Conservation (phyloP, 2,329 filamentous ascomycete genomes). For the Polychaeton citri region DNA sequence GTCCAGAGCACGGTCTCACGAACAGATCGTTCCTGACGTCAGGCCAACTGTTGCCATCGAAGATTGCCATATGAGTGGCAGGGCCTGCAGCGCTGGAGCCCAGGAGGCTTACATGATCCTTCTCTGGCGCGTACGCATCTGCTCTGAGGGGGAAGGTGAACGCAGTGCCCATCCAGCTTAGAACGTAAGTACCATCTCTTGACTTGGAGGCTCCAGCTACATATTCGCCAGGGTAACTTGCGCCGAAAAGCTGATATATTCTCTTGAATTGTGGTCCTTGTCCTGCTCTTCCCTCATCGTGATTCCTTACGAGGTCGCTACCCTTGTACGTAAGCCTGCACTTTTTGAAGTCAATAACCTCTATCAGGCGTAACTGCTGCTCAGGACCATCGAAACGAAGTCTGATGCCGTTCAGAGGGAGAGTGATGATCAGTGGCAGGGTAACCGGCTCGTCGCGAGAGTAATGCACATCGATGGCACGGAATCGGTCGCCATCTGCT, state of each 20-base stretch:
- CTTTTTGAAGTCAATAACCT: conserved; percentile 81
- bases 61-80: conserved; percentile 80
- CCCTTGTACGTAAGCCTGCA: conserved; percentile 71
- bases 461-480: conserved; percentile 70
- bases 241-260: conserved; percentile 85
- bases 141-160: conserved; percentile 75
- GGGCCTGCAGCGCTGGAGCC: conserved; percentile 64
- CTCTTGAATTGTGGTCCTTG: conserved; percentile 16
- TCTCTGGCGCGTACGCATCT: conserved; percentile 59
- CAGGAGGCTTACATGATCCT: conserved; percentile 75
- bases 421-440: conserved; percentile 58
- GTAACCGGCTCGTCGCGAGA: conserved; percentile 61
- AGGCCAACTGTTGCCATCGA: conserved; percentile 81
- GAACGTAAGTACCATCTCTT: conserved; percentile 59
- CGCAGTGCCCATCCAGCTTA: conserved; percentile 89
- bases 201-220: conserved; percentile 42
- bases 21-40: conserved; percentile 67
- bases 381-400: conserved; percentile 89
- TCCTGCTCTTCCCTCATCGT: conserved; percentile 21
- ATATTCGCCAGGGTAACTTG: conserved; percentile 89
- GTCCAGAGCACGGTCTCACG: conserved; percentile 57
- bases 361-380: conserved; percentile 79
- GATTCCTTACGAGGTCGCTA: conserved; percentile 61
- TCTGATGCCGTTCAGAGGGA: conserved; percentile 77
- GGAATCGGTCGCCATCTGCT: conserved; percentile 69